Percentiles rank a stretch among this genome's conserved stretches.
These are phyloP conservation scores for Wickerhamiella galacta DNA, from an alignment of 805 yeast genomes.

Conservation along the genomic window DNA sequence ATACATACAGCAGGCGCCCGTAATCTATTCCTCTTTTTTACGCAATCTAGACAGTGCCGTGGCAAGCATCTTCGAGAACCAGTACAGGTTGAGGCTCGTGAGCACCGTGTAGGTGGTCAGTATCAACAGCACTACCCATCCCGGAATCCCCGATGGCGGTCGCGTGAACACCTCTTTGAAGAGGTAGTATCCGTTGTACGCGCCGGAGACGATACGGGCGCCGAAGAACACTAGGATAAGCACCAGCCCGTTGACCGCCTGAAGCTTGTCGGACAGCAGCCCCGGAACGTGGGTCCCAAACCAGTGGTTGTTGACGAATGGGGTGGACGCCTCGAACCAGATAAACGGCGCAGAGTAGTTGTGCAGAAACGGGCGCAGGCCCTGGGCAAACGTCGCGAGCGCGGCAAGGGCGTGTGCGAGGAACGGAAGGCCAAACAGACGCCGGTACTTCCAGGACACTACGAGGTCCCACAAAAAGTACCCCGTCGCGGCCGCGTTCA, in stretches of 20 bases:
- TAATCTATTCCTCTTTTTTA: no score
- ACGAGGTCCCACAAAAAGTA: slow-evolving; percentile 82
- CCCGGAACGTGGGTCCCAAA: slow-evolving; percentile 68
- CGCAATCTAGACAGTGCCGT: no score
- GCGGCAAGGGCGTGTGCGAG: slow-evolving; percentile 75
- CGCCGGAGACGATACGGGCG: slow-evolving; percentile 78
- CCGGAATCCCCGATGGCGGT: slow-evolving; percentile 25
- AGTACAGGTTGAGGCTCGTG: slow-evolving; percentile 52
- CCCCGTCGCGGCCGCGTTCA: slow-evolving; percentile 57
- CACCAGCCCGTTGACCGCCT: slow-evolving; percentile 52
- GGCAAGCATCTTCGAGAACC: slow-evolving; percentile 77
- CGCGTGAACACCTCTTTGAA: slow-evolving; percentile 21
- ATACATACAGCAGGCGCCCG: no score
- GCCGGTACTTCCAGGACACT: slow-evolving; percentile 47
- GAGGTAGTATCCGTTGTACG: slow-evolving; percentile 40
- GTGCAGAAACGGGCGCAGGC: slow-evolving; percentile 58
- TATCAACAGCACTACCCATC: slow-evolving; percentile 32
- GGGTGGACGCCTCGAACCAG: slow-evolving; percentile 77
- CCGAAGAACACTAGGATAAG: slow-evolving; percentile 55
- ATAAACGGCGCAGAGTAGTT: slow-evolving; percentile 73
- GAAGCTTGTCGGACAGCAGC: slow-evolving; percentile 35
- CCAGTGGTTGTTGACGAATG: slow-evolving; percentile 92
- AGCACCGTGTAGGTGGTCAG: slow-evolving; percentile 44
- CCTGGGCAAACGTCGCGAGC: slow-evolving; percentile 46
- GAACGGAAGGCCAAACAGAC: slow-evolving; percentile 67